Evolutionary conservation across 2,329 filamentous ascomycete genomes (phyloP).

Genomic region (Diplodia scrobiculata): DNA sequence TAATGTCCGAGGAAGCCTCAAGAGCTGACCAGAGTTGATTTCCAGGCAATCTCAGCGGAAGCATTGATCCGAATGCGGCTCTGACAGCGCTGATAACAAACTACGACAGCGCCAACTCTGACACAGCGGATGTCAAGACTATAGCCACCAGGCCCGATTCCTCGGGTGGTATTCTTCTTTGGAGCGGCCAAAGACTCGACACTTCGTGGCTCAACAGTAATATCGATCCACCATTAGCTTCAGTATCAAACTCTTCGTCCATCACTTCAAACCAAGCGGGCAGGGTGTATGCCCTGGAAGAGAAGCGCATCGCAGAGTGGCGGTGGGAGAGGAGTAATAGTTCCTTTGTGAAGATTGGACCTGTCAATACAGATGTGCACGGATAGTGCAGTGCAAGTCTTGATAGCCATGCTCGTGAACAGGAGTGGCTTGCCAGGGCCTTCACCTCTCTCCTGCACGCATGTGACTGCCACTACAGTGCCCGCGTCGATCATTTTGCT

Average conservation of each 20-base stretch:
- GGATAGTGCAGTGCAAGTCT: neutral
- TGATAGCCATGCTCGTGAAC: no score
- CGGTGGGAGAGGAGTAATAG: conserved; percentile 5
- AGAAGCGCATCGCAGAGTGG: neutral
- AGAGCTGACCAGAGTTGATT: neutral
- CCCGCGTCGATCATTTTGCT: no score
- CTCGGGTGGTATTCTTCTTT: conserved; percentile 6
- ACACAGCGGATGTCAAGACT: conserved; percentile 3
- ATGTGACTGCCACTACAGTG: no score
- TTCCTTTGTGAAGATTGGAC: neutral
- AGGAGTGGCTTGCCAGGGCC: no score
- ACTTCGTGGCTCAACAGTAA: conserved; percentile 19
- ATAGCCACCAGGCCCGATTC: conserved; percentile 3
- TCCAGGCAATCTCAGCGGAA: neutral
- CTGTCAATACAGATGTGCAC: conserved; percentile 2
- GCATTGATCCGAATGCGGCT: neutral
- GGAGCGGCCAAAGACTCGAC: conserved; percentile 3
- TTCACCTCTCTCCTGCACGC: no score
- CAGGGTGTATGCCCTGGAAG: neutral
- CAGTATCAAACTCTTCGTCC: neutral
- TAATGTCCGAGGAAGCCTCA: neutral
- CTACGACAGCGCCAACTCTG: conserved; percentile 8
- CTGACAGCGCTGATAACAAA: conserved; percentile 10
- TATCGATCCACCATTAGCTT: neutral
- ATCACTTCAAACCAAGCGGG: conserved; percentile 17